A percentile compares a stretch with the other conserved stretches of the same genome.
Conservation (phyloP, 495 filamentous ascomycete genomes). For the Penicillium macrosclerotiorum region DNA sequence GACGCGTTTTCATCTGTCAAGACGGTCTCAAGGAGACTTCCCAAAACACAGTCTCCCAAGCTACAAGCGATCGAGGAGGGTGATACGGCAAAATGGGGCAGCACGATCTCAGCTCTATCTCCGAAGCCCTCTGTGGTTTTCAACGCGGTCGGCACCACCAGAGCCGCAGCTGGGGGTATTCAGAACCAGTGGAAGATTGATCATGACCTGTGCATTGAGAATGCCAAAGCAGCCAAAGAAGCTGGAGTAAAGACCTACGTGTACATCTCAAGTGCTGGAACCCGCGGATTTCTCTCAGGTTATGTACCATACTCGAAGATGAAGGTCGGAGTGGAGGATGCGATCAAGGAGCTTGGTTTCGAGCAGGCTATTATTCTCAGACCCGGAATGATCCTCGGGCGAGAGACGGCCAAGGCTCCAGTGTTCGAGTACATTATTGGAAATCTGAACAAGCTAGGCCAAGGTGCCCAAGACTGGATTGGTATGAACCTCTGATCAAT, state of each 20-base stretch:
- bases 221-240: slow-evolving; percentile 47
- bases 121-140: slow-evolving; percentile 42
- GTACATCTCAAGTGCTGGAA: slow-evolving; percentile 43
- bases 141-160: slow-evolving; percentile 47
- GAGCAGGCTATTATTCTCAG: slow-evolving; percentile 37
- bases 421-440: slow-evolving; percentile 29
- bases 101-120: slow-evolving; percentile 30
- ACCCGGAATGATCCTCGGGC: slow-evolving; percentile 39
- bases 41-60: slow-evolving; percentile 43
- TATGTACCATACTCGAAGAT: slow-evolving; percentile 38
- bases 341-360: slow-evolving; percentile 36
- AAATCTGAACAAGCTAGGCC: slow-evolving; percentile 23
- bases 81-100: slow-evolving; percentile 36
- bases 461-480: slow-evolving; percentile 31
- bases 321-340: slow-evolving; percentile 40
- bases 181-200: slow-evolving; percentile 52
- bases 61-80: slow-evolving; percentile 36
- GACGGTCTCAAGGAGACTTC: slow-evolving; percentile 57
- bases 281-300: slow-evolving; percentile 22
- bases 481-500: slow-evolving; percentile 17
- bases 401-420: slow-evolving; percentile 29
- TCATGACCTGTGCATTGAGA: slow-evolving; percentile 45
- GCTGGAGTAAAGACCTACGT: slow-evolving; percentile 51
- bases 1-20: slow-evolving; percentile 45
- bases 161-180: slow-evolving; percentile 43